Conservation (phyloP, 2,329 filamentous ascomycete species). For the Onygenales sp. region DNA sequence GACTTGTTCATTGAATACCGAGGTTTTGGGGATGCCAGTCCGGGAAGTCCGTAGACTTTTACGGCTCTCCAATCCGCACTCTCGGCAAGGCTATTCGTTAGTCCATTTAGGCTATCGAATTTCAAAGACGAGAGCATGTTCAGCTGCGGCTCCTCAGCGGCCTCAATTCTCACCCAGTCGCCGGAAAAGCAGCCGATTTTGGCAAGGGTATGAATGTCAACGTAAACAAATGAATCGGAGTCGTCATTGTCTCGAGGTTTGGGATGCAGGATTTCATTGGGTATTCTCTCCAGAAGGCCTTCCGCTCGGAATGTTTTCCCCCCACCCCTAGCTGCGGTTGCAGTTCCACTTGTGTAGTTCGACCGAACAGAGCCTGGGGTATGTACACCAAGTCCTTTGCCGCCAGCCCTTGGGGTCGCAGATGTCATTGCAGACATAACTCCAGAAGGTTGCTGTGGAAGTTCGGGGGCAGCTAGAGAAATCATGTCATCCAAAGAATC, state of each 20-base stretch:
- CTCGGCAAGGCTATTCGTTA: constrained; percentile 38
- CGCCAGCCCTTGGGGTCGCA: constrained; percentile 68
- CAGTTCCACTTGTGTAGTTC: constrained; percentile 74
- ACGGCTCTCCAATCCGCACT: constrained; percentile 74
- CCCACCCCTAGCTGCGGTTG: constrained; percentile 59
- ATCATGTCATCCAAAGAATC: constrained; percentile 93
- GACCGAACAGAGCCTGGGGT: constrained; percentile 88
- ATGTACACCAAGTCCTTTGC: constrained; percentile 59
- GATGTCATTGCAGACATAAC: constrained; percentile 70
- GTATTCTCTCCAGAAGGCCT: constrained; percentile 61
- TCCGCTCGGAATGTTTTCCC: constrained; percentile 80
- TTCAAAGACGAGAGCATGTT: constrained; percentile 53
- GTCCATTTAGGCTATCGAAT: constrained; percentile 39
- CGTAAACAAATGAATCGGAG: constrained; percentile 75
- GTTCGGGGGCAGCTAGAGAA: constrained; percentile 67
- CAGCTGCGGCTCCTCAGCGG: constrained; percentile 57
- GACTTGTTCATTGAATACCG: constrained; percentile 47
- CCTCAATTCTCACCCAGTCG: constrained; percentile 86
- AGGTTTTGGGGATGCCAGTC: constrained; percentile 43
- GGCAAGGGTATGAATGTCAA: constrained; percentile 75
- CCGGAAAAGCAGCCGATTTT: constrained; percentile 95
- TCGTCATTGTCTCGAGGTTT: constrained; percentile 78
- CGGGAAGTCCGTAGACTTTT: constrained; percentile 80
- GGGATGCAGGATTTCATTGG: constrained; percentile 72
- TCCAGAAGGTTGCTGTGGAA: constrained; percentile 69